These are phyloP conservation scores for Fraxinus sp. DNA, from an alignment of 305 asterid species.

Conservation along the genomic window DNA sequence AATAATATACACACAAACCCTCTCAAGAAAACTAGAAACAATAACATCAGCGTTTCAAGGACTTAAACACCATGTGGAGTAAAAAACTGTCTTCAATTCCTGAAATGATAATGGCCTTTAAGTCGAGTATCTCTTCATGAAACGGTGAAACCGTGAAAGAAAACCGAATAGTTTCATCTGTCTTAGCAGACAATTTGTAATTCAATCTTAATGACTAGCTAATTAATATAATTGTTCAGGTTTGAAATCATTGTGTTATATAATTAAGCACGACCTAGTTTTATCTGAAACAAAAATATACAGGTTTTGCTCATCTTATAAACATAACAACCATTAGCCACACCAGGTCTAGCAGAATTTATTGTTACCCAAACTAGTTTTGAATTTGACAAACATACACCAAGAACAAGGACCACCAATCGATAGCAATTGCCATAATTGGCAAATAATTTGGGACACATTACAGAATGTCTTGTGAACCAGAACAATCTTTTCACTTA, in stretches of 20 bases:
- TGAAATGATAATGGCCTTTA: not conserved
- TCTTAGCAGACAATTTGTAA: not conserved
- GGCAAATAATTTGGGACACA: not conserved
- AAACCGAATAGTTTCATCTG: not conserved
- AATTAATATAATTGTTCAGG: not conserved
- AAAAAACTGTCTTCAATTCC: not conserved
- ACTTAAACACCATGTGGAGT: not conserved
- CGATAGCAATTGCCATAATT: not conserved
- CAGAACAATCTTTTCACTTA: not conserved
- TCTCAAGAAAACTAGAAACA: not conserved
- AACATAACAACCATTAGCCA: not conserved
- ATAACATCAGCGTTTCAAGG: not conserved
- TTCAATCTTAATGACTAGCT: not conserved
- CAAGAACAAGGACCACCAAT: not conserved
- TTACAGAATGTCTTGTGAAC: not conserved
- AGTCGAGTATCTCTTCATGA: not conserved
- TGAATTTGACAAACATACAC: not conserved
- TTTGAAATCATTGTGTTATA: not conserved
- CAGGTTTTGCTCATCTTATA: not conserved
- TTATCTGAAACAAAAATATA: not conserved
- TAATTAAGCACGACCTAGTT: not conserved
- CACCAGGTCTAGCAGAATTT: not conserved
- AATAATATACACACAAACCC: not conserved
- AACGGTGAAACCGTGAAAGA: not conserved
- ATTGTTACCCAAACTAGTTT: not conserved